These are phyloP conservation scores for Hirsutella rhossiliensis DNA, from an alignment of 2,329 filamentous ascomycete species.

Conservation along the genomic window DNA sequence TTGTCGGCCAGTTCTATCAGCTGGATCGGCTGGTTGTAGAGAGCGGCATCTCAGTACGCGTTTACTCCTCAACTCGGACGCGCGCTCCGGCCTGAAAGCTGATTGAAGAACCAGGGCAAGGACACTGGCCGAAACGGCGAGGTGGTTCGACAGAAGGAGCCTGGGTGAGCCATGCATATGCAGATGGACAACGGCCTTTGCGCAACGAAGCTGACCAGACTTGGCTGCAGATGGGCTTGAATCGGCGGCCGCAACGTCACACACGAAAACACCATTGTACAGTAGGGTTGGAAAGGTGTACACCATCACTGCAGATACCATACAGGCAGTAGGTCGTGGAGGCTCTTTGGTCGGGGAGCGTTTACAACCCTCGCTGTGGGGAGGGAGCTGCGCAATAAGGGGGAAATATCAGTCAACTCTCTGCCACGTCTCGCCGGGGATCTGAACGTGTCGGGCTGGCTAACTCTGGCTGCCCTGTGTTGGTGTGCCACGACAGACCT, in stretches of 20 bases:
- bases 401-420: not conserved
- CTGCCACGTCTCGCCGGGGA: not conserved
- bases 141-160: conserved; percentile 66
- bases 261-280: conserved; percentile 1
- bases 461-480: too few species aligned
- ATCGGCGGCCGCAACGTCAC: not conserved
- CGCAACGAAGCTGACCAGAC: not conserved
- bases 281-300: not conserved
- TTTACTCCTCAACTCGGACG: too few species aligned
- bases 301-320: conserved; percentile 1
- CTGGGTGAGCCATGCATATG: conserved; percentile 43
- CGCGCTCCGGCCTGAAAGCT: not conserved
- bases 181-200: not conserved
- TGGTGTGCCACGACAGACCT: not conserved
- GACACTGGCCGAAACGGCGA: conserved; percentile 54
- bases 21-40: conserved; percentile 86
- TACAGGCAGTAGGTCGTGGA: not conserved
- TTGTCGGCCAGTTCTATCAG: conserved; percentile 91
- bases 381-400: not conserved
- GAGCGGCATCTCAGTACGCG: conserved; percentile 59
- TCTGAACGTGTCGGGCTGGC: too few species aligned
- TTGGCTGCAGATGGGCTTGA: conserved; percentile 5
- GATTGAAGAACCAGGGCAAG: conserved; percentile 42
- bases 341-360: not conserved
- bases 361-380: not conserved